These are phyloP conservation scores for Hippophae rhamnoides DNA, from an alignment of 306 rosid species.

Conservation along the genomic window DNA sequence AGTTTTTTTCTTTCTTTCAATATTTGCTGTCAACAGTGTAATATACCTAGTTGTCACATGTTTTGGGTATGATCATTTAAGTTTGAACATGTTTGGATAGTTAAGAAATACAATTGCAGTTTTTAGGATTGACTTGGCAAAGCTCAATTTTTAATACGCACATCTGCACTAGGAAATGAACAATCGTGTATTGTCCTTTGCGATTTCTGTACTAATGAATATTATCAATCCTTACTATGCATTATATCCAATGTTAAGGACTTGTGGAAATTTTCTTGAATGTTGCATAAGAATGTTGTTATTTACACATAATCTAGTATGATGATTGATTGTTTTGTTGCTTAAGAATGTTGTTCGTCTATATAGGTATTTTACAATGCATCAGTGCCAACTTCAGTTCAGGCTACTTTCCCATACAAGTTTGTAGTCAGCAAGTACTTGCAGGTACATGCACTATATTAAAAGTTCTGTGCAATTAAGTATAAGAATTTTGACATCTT, in stretches of 20 bases:
- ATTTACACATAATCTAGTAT: no score
- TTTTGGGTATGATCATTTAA: not conserved
- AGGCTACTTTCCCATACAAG: slow-evolving; percentile 78
- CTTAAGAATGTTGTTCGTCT: slow-evolving; percentile 16
- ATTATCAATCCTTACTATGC: no score
- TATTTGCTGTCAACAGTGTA: not conserved
- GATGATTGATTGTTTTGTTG: not conserved
- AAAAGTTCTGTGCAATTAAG: slow-evolving; percentile 4
- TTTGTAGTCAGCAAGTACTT: slow-evolving; percentile 82
- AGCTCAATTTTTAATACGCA: not conserved
- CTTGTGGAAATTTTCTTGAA: no score
- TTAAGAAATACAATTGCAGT: not conserved
- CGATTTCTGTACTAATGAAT: no score
- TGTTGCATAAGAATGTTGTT: no score
- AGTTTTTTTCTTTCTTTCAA: not conserved
- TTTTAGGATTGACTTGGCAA: not conserved
- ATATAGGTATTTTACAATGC: slow-evolving; percentile 66
- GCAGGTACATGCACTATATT: slow-evolving; percentile 50
- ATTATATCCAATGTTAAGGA: no score
- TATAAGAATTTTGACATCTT: slow-evolving; percentile 3
- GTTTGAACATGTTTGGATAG: not conserved
- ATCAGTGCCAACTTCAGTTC: slow-evolving; percentile 60
- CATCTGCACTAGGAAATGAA: not conserved
- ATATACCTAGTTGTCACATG: not conserved
- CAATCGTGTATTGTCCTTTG: no score